phyloP scores from a whole-genome alignment of 345 rosid species.

The Populus deltoides region DNA sequence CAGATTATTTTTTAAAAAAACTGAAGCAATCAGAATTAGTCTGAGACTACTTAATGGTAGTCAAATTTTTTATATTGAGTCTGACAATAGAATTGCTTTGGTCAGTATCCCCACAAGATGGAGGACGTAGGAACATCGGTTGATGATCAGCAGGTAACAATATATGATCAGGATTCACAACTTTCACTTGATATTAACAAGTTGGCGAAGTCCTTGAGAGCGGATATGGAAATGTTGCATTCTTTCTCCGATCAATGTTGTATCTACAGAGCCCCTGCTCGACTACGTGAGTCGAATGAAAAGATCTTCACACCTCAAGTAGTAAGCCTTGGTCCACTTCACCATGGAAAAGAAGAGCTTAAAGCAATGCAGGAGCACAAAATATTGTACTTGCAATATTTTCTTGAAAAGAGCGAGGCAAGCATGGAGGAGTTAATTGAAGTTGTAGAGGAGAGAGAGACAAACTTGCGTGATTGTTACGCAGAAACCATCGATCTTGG shows the following conservation, averaged over 20 bases:
- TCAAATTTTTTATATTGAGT: neutral
- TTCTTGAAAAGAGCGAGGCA: neutral
- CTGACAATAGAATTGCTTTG: neutral
- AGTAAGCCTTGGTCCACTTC: neutral
- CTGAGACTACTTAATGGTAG: no score
- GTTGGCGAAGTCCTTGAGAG: neutral
- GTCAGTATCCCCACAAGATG: neutral
- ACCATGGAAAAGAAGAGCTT: neutral
- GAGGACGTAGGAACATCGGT: neutral
- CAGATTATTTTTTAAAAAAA: no score
- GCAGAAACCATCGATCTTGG: neutral
- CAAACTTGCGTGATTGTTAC: neutral
- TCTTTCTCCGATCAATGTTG: conserved; percentile 8
- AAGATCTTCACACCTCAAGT: neutral
- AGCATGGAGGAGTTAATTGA: neutral
- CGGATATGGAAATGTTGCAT: neutral
- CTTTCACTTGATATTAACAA: neutral
- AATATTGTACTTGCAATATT: neutral
- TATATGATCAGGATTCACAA: neutral
- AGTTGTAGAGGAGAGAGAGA: neutral
- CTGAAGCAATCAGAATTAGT: no score
- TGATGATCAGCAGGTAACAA: neutral
- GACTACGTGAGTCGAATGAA: neutral
- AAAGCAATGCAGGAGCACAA: conserved; percentile 12
- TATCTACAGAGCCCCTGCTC: conserved; percentile 8